phyloP scores from a whole-genome alignment of 1,284 basidiomycete genomes.

The Microbotryum violaceum region DNA sequence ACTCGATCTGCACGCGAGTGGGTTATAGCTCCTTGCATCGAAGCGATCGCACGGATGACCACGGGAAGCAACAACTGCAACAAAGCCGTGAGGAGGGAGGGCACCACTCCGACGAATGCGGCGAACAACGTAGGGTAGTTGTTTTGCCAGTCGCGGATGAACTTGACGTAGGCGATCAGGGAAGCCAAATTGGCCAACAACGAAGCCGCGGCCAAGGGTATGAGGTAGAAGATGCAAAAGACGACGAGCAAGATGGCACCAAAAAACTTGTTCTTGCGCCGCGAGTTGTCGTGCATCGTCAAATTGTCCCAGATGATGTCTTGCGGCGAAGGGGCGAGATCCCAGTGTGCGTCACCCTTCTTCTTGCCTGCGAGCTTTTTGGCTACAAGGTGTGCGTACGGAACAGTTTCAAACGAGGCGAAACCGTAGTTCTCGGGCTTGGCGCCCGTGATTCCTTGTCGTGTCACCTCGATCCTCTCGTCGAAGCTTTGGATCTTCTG shows the following conservation, averaged over 20 bases:
- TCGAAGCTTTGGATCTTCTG: conserved; percentile 56
- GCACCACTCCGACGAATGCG: conserved; percentile 54
- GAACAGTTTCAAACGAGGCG: conserved; percentile 83
- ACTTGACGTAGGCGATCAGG: conserved; percentile 54
- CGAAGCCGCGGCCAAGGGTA: conserved; percentile 72
- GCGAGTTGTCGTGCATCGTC: conserved; percentile 59
- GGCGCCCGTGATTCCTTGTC: conserved; percentile 28
- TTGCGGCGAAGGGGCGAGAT: conserved; percentile 55
- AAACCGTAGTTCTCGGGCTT: conserved; percentile 71
- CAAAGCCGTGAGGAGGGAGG: conserved; percentile 74
- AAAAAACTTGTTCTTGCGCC: conserved; percentile 58
- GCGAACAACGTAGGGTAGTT: conserved; percentile 33
- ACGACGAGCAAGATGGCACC: conserved; percentile 67
- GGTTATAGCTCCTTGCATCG: conserved; percentile 43
- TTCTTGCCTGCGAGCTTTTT: conserved; percentile 59
- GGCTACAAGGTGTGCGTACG: conserved; percentile 79
- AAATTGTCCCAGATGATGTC: conserved; percentile 74
- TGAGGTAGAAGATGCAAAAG: conserved; percentile 78
- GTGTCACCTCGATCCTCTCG: conserved; percentile 56
- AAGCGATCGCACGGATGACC: conserved; percentile 57
- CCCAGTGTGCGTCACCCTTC: conserved; percentile 61
- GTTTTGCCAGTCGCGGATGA: conserved; percentile 59
- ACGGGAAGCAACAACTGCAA: conserved; percentile 82
- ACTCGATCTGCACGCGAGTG: conserved; percentile 76
- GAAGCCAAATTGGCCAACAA: conserved; percentile 43